Base-by-base conservation (phyloP, 768 basidiomycete genomes). In the Suillus subluteus region DNA sequence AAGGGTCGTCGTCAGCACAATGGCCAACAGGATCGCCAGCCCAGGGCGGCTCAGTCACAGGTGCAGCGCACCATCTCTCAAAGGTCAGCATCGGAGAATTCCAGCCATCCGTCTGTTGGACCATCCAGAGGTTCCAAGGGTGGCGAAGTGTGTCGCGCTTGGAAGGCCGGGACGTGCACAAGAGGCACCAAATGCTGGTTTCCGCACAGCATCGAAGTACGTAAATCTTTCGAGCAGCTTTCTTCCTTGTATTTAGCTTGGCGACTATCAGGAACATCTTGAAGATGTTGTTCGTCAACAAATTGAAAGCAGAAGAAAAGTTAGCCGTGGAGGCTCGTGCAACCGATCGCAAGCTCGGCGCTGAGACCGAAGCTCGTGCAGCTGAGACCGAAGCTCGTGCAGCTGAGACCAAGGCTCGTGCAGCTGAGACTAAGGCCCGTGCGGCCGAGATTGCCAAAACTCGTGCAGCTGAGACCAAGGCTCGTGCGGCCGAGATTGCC, bases 161-260 rank as follows among this genome's bases (percentile, higher is more conserved):
- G 81, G 82, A 80, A 74, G 58, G 73, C 73, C 62, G 81, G 82
- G 52, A 73, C 72, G 9, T 83, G 82, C 70, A 65, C 70, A 63
- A 78, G 71, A 66, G 81, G 81, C 21, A 64, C 73, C 9, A 74
- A 73, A 58, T 82, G 82, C 64, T 68, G 73, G 58, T 82, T 73
- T 59, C 56, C n/a, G 12, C 82, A 82, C 61, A 72, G 74, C 48
- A 62, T 72, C 6, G 69, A 76, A n/a, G 79, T 81, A 70, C n/a
- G 72, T 68, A n/a, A 30, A 30, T 61, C 18, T 21, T 30, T 43
- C 12, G 26, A 18, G 18, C 12, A n/a, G 26, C 16, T 61, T 30
- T 61, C 8, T 41, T 13, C 1, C 18, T 30, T 41, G 59, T 21
- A 61, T 61, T 61, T 21, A 61, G 26, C 40, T 61, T 61, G 2